Evolutionary conservation across 495 filamentous ascomycete species (phyloP).

Genomic region (Echria macrotheca): DNA sequence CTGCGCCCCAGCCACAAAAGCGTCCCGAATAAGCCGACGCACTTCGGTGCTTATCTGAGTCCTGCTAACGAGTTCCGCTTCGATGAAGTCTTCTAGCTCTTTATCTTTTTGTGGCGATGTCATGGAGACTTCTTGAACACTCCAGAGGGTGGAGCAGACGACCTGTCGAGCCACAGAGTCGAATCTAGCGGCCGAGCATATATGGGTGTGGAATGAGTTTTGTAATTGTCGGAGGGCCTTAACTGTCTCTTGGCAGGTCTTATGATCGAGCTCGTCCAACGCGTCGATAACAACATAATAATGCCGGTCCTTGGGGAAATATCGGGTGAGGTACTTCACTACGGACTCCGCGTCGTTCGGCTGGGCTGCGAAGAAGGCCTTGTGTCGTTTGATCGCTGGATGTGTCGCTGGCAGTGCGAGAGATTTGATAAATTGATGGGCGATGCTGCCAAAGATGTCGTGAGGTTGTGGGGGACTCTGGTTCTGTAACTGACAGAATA

Average conservation of each 20-base stretch:
- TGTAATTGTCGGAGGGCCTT: not conserved
- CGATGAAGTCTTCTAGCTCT: not conserved
- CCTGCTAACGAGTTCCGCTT: not conserved
- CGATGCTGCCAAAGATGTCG: constrained; percentile 2
- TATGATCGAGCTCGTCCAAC: not conserved
- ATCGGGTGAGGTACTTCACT: no score
- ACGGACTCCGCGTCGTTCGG: no score
- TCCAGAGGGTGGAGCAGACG: not conserved
- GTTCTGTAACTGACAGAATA: no score
- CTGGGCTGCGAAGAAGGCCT: no score
- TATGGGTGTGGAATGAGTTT: not conserved
- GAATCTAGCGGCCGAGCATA: not conserved
- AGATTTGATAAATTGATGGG: not conserved
- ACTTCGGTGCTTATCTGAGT: not conserved
- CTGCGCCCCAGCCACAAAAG: not conserved
- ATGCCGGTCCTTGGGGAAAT: no score
- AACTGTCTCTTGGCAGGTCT: not conserved
- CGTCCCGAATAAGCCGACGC: not conserved
- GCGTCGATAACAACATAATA: not conserved
- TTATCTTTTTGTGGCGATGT: not conserved
- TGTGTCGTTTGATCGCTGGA: not conserved
- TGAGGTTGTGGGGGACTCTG: no score
- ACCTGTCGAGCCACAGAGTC: not conserved
- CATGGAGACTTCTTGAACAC: not conserved
- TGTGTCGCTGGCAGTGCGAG: not conserved